Percentiles rank a stretch among this genome's conserved stretches.
These are phyloP conservation scores for Xylariaceae sp. DNA, from an alignment of 2,329 filamentous ascomycete species.

Conservation along the genomic window DNA sequence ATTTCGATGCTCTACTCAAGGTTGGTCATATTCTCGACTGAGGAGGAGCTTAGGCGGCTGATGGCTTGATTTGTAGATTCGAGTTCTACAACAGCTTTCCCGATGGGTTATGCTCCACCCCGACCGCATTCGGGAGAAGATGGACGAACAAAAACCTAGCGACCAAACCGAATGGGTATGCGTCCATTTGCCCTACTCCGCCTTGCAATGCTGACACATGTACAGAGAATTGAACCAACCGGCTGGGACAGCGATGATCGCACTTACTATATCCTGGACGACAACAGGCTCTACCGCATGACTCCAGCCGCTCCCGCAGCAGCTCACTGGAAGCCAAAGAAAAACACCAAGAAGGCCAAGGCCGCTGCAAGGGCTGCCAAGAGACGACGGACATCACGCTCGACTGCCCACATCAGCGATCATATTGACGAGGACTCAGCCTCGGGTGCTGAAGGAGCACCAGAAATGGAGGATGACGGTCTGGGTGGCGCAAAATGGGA, in stretches of 20 bases:
- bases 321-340: conserved; percentile 49
- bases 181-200: conserved; percentile 29
- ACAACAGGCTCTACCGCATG: conserved; percentile 84
- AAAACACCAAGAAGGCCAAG: conserved; percentile 58
- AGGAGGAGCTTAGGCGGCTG: too few species aligned
- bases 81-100: conserved; percentile 79
- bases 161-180: conserved; percentile 81
- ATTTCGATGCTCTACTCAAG: conserved; percentile 78
- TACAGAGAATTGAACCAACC: conserved; percentile 66
- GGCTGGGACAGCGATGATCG: conserved; percentile 87
- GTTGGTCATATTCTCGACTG: too few species aligned
- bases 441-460: conserved; percentile 19
- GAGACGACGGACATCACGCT: conserved; percentile 51
- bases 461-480: conserved; percentile 46
- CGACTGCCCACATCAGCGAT: conserved; percentile 33
- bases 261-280: conserved; percentile 84
- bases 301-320: conserved; percentile 64
- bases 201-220: conserved; percentile 15
- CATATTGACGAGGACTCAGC: conserved; percentile 27
- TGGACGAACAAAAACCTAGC: conserved; percentile 71
- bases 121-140: conserved; percentile 77
- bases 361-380: conserved; percentile 62
- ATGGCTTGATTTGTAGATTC: conserved; percentile 53
- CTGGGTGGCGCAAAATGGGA: conserved; percentile 81
- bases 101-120: conserved; percentile 84